phyloP scores from a whole-genome alignment of 768 basidiomycete species.

The Dacryopinax primogenitus region DNA sequence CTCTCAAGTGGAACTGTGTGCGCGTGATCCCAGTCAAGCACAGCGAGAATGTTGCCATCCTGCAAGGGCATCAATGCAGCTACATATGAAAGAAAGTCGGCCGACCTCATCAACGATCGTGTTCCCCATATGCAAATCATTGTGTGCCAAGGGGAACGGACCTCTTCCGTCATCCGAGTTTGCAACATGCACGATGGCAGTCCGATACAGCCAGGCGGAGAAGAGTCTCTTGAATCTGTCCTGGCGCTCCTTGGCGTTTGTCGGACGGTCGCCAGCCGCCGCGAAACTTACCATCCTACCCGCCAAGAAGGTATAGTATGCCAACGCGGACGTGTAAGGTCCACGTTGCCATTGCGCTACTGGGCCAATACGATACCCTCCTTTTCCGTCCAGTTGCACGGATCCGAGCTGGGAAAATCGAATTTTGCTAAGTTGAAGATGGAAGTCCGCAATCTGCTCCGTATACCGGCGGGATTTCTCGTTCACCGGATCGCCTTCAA shows the following conservation, averaged over 20 bases:
- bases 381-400: background rate
- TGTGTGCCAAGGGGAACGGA: background rate
- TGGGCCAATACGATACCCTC: background rate
- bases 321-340: background rate
- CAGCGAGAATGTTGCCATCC: background rate
- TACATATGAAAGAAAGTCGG: no score
- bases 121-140: background rate
- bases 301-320: background rate
- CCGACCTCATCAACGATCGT: background rate
- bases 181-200: background rate
- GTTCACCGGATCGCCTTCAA: background rate
- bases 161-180: background rate
- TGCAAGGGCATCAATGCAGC: no score
- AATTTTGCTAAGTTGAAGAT: slow-evolving; percentile 9
- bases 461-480: background rate
- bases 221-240: background rate
- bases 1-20: background rate
- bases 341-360: background rate
- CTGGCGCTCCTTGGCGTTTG: background rate
- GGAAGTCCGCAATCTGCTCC: background rate
- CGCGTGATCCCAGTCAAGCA: background rate
- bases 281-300: background rate
- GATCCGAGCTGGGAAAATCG: background rate
- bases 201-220: background rate
- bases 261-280: background rate